These are phyloP conservation scores for Lithospermum erythrorhizon DNA, from an alignment of 257 asterid genomes.

Conservation along the genomic window DNA sequence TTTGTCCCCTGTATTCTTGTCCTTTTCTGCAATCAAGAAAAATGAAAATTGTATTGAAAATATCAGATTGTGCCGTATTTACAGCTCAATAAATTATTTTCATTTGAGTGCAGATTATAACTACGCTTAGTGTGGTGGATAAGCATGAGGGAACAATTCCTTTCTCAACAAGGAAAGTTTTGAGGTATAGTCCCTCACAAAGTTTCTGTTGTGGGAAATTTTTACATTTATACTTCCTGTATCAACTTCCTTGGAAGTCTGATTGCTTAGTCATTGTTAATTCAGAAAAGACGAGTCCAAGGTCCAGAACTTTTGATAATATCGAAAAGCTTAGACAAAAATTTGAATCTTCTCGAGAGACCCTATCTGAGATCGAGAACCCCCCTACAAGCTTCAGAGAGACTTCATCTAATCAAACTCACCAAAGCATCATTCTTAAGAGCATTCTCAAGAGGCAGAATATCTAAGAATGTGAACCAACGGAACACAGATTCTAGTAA, in stretches of 20 bases:
- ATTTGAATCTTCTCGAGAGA: conserved; percentile 74
- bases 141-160: conserved; percentile 79
- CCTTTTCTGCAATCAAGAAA: no score
- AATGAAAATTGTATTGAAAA: no score
- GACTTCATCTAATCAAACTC: not conserved
- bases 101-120: conserved; percentile 47
- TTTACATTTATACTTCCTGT: conserved; percentile 8
- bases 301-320: conserved; percentile 59
- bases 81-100: not conserved
- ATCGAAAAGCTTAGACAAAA: conserved; percentile 59
- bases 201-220: not conserved
- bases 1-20: no score
- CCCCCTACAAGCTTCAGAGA: conserved; percentile 27
- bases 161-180: conserved; percentile 45
- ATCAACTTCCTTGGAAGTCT: conserved; percentile 8
- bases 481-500: conserved; percentile 27
- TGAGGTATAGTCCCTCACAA: conserved; percentile 39
- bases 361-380: conserved; percentile 68
- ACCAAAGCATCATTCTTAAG: not conserved
- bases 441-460: conserved; percentile 16
- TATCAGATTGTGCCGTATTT: no score
- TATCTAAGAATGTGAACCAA: conserved; percentile 28
- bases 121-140: conserved; percentile 84
- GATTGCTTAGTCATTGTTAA: conserved; percentile 3
- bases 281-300: conserved; percentile 66